Conservation (phyloP, 179 eudicot species). For the Silene vulgaris region DNA sequence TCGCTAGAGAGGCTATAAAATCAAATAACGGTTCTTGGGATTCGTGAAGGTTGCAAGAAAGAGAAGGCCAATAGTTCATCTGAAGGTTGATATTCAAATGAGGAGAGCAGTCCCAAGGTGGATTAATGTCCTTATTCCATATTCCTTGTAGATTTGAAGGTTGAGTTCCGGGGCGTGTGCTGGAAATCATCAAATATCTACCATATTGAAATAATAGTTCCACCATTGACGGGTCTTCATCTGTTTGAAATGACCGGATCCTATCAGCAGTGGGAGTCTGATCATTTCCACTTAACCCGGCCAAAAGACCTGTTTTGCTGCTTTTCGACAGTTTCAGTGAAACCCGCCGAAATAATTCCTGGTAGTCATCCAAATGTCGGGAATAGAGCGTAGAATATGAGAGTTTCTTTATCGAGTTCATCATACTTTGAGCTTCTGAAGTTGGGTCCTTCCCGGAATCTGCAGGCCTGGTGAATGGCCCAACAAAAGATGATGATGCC, state of each 20-base stretch:
- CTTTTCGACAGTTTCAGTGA: slow-evolving; percentile 62
- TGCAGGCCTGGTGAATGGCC: slow-evolving; percentile 58
- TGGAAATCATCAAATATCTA: slow-evolving; percentile 71
- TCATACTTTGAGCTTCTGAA: slow-evolving; percentile 38
- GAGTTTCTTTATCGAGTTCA: slow-evolving; percentile 39
- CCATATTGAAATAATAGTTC: slow-evolving; percentile 86
- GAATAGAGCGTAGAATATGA: slow-evolving; percentile 54
- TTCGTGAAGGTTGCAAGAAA: slow-evolving; percentile 73
- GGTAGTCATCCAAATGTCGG: slow-evolving; percentile 73
- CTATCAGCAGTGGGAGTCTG: slow-evolving; percentile 52
- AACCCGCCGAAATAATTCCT: slow-evolving; percentile 63
- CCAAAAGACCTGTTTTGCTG: slow-evolving; percentile 34
- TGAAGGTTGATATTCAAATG: slow-evolving; percentile 86
- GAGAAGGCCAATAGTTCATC: slow-evolving; percentile 95
- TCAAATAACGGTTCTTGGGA: slow-evolving; percentile 78
- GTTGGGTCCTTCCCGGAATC: slow-evolving; percentile 61
- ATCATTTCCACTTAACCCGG: slow-evolving; percentile 5
- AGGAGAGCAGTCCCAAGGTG: slow-evolving; percentile 82
- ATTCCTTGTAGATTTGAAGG: slow-evolving; percentile 83
- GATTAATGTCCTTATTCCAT: slow-evolving; percentile 67
- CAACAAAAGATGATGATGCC: slow-evolving; percentile 72
- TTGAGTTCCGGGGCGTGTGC: slow-evolving; percentile 76
- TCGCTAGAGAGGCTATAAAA: slow-evolving; percentile 51
- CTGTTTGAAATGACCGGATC: slow-evolving; percentile 47
- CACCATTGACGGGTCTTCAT: slow-evolving; percentile 83